A percentile compares a stretch with the other conserved stretches of the same genome.
These are phyloP conservation scores for Diutina ranongensis DNA, from an alignment of 1,139 yeast species.

Conservation along the genomic window DNA sequence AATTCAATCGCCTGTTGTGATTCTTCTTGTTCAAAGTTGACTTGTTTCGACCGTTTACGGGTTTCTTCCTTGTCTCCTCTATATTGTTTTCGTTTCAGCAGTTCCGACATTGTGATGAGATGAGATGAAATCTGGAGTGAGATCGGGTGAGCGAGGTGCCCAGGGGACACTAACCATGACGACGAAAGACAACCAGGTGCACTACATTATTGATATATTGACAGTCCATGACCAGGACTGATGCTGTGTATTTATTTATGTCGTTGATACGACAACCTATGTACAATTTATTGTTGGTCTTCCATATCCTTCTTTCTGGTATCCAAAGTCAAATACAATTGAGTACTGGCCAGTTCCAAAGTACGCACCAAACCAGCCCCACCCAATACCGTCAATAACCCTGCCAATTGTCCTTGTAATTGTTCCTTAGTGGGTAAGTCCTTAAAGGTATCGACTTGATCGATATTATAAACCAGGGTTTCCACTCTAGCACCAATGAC, in stretches of 20 bases:
- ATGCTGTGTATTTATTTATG: neutral
- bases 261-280: neutral
- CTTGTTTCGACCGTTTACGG: constrained; percentile 24
- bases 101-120: constrained; percentile 1
- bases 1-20: constrained; percentile 23
- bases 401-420: constrained; percentile 73
- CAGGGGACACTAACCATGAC: too few species aligned
- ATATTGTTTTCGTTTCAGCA: constrained; percentile 23
- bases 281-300: neutral
- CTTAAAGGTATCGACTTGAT: constrained; percentile 41
- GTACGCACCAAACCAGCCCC: constrained; percentile 87
- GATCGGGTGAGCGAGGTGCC: too few species aligned
- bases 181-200: too few species aligned
- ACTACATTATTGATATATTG: too few species aligned
- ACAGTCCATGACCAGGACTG: too few species aligned
- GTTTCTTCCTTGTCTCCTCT: constrained; percentile 26
- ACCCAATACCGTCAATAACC: constrained; percentile 71
- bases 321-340: constrained; percentile 63
- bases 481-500: constrained; percentile 81
- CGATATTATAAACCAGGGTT: constrained; percentile 42
- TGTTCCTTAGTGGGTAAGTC: constrained; percentile 60
- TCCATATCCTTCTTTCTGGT: constrained; percentile 1
- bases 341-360: constrained; percentile 54
- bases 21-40: constrained; percentile 16
- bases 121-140: too few species aligned